Base-by-base conservation (phyloP, 169 alveolate species). In the Amoebophrya sp. region DNA sequence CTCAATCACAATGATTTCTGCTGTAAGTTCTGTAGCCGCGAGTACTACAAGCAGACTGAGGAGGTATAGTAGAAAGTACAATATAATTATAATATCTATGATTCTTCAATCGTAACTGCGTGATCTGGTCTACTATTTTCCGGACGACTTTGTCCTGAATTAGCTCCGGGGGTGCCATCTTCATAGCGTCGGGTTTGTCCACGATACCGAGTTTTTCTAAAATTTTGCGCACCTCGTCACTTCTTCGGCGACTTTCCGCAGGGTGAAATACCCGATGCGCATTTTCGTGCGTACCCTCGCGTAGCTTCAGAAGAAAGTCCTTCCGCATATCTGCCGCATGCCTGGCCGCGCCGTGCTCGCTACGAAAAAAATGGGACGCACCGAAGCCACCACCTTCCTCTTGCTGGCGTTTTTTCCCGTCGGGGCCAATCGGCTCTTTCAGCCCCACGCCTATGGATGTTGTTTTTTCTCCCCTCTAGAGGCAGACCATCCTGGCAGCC, bases 291-390 rank as follows among this genome's bases (percentile, higher is more conserved):
- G 0, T 6, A 29, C 83, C 83, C 38, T 26, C 83, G 36, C 83
- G 83, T 6, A 65, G 83, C 83, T 65, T 65, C 83, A 65, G 26
- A 29, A 65, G 26, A 65, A 65, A 65, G 39, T 65, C 83, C 83
- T 65, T 65, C 33, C 83, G 83, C 83, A 65, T 65, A 36, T 65
- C 83, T 36, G 83, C 83, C 36, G 83, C 83, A 36, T 65, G 83
- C 38, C n/a, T 29, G 83, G 18, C 83, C 83, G 83, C 38, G 39
- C 83, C 83, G 83, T 65, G 83, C 33, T 65, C 83, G 33, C 33
- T 0, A 1, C 1, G 2, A 36, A 65, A 65, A 65, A 65, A 65
- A 18, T 65, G 83, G 33, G n/a, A n/a, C n/a, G n/a, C n/a, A n/a
- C n/a, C n/a, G n/a, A n/a, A n/a, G n/a, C n/a, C n/a, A n/a, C n/a